Evolutionary conservation across 495 filamentous ascomycete genomes (phyloP), one percentile per base, ranked within the genome.

Genomic region (Podospora anserina): DNA sequence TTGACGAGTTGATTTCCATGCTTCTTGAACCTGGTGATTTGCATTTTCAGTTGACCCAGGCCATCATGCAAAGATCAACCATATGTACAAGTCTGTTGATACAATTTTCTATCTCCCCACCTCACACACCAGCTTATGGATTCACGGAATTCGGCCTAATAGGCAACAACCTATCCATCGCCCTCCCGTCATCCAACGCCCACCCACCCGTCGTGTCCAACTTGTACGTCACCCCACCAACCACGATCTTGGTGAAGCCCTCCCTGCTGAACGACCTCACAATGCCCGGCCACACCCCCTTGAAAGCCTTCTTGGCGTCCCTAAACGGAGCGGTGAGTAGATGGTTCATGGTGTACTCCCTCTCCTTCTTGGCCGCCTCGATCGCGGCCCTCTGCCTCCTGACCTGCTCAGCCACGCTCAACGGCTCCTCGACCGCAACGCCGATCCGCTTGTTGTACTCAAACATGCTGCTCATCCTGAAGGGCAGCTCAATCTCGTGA

Each of bases 321-420:
- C 84, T 75, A 71, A 86, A 84, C n/a, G 83, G 83, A 61, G 76
- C 71, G 5, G 82, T 85, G 78, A 86, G 75, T 54, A 85, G 66
- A 72, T 81, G 79, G 63, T 79, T 72, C 72, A 78, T 77, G 70
- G 82, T 76, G 59, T 82, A 79, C 68, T 84, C 75, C 56, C 78
- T 71, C 66, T 72, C 78, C 65, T 75, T 72, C 58, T 73, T 76
- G 66, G 71, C 69, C 0, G 72, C 69, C 61, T 74, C 74, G 23
- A 75, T 71, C 61, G 77, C 73, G 30, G 70, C 71, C 59, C 71
- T 64, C 67, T 74, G 69, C 61, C 67, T 64, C 0, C 66, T 69
- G 18, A 76, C 66, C 65, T 68, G 67, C 65, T 76, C 72, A 26
- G 70, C 69, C n/a, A 71, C 44, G 6, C 71, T 69, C 55, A 72